These are phyloP conservation scores for Metschnikowia koreensis DNA, from an alignment of 805 yeast genomes.

Conservation along the genomic window DNA sequence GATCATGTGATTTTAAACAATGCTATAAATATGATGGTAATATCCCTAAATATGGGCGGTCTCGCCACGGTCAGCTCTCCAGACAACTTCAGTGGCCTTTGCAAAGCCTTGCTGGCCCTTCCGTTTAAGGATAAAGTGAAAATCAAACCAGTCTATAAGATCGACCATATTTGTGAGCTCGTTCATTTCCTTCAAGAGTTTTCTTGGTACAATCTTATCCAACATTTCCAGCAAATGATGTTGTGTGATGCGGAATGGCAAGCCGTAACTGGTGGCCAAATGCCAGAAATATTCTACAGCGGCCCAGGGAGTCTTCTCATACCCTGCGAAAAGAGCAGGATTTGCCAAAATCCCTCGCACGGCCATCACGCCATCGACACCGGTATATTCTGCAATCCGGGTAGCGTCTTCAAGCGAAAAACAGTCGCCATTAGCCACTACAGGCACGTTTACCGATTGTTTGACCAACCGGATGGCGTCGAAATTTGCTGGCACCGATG, in stretches of 20 bases:
- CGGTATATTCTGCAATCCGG: slow-evolving; percentile 60
- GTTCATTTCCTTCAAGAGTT: slow-evolving; percentile 55
- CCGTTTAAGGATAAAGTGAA: slow-evolving; percentile 61
- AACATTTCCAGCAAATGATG: slow-evolving; percentile 91
- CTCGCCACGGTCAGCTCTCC: slow-evolving; percentile 16
- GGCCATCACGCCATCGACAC: slow-evolving; percentile 93
- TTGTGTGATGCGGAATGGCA: slow-evolving; percentile 80
- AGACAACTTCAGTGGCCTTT: slow-evolving; percentile 38
- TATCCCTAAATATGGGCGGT: slow-evolving; percentile 11
- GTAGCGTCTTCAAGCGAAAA: slow-evolving; percentile 63
- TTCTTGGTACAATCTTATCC: slow-evolving; percentile 44
- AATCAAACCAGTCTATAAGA: slow-evolving; percentile 81
- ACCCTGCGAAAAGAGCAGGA: slow-evolving; percentile 85
- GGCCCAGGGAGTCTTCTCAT: slow-evolving; percentile 78
- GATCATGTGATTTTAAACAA: not conserved
- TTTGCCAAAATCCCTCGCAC: slow-evolving; percentile 84
- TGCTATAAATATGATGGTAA: not conserved
- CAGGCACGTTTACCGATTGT: slow-evolving; percentile 61
- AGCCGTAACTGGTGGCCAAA: slow-evolving; percentile 72
- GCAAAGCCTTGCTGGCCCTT: slow-evolving; percentile 72
- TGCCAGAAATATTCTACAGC: slow-evolving; percentile 85
- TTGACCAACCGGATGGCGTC: slow-evolving; percentile 75
- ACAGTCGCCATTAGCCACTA: slow-evolving; percentile 98
- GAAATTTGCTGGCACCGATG: slow-evolving; percentile 77
- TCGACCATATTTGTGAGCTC: slow-evolving; percentile 55